A percentile compares a stretch with the other conserved stretches of the same genome.
phyloP scores from a whole-genome alignment of 2,329 filamentous ascomycete genomes.

The Alternaria arbusti region DNA sequence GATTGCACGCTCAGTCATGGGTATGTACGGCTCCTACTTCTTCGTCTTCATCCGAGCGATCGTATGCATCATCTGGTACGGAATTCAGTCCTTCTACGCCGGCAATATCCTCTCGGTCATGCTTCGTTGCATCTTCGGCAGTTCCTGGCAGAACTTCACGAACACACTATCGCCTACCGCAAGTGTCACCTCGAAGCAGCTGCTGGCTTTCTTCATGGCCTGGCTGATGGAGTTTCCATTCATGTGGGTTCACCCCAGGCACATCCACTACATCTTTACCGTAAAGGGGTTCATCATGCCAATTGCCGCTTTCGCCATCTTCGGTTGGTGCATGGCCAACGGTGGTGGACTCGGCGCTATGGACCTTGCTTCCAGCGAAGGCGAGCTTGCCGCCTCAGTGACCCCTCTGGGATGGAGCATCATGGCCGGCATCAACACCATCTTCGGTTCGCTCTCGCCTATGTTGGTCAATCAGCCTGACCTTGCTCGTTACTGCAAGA shows the following conservation, averaged over 20 bases:
- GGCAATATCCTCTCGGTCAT: slow-evolving; percentile 45
- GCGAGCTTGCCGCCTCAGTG: background rate
- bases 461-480: slow-evolving; percentile 53
- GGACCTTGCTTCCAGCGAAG: slow-evolving; percentile 15
- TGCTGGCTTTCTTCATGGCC: slow-evolving; percentile 42
- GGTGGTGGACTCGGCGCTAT: slow-evolving; percentile 35
- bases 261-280: slow-evolving; percentile 34
- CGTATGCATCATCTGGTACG: slow-evolving; percentile 51
- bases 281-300: slow-evolving; percentile 42
- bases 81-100: slow-evolving; percentile 35
- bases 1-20: slow-evolving; percentile 29
- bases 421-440: slow-evolving; percentile 52
- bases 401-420: slow-evolving; percentile 45
- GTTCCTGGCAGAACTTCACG: slow-evolving; percentile 42
- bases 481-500: slow-evolving; percentile 50
- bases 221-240: slow-evolving; percentile 43
- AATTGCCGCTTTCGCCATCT: slow-evolving; percentile 42
- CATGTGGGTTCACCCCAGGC: slow-evolving; percentile 43
- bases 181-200: slow-evolving; percentile 41
- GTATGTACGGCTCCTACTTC: slow-evolving; percentile 48
- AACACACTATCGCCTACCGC: slow-evolving; percentile 37
- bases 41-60: slow-evolving; percentile 49
- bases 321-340: slow-evolving; percentile 46
- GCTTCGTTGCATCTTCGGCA: slow-evolving; percentile 50
- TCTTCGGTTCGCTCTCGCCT: slow-evolving; percentile 51